Evolutionary conservation across 768 basidiomycete genomes (phyloP).

Genomic region (Leccinum truebloodii): DNA sequence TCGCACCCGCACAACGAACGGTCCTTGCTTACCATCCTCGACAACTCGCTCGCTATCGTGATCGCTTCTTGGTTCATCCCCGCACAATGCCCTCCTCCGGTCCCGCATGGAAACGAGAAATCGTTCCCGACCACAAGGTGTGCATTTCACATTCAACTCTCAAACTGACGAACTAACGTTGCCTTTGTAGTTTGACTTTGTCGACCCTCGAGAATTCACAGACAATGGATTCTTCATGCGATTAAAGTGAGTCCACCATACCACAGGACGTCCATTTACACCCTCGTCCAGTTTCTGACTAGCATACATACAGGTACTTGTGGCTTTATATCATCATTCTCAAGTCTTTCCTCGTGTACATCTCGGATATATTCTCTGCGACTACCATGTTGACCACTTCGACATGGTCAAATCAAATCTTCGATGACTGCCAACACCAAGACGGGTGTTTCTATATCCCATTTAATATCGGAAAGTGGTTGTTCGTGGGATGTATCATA

Average conservation of each 20-base stretch:
- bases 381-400: constrained; percentile 93
- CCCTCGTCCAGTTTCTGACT: constrained; percentile 12
- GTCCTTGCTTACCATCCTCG: constrained; percentile 25
- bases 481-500: constrained; percentile 98
- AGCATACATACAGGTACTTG: constrained; percentile 64
- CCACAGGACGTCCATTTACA: not conserved
- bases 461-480: constrained; percentile 89
- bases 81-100: constrained; percentile 45
- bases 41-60: constrained; percentile 27
- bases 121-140: constrained; percentile 97
- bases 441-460: constrained; percentile 82
- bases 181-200: constrained; percentile 83
- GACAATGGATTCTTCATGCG: constrained; percentile 87
- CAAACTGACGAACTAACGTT: constrained; percentile 2
- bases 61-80: constrained; percentile 16
- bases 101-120: constrained; percentile 94
- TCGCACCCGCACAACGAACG: constrained; percentile 31
- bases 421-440: constrained; percentile 64
- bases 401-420: constrained; percentile 91
- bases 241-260: constrained; percentile 58
- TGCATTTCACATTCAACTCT: not conserved
- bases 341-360: constrained; percentile 95
- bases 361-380: constrained; percentile 97
- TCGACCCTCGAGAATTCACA: constrained; percentile 91
- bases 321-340: constrained; percentile 92